Evolutionary conservation across 345 rosid genomes (phyloP).

Genomic region (Cochlearia excelsa): DNA sequence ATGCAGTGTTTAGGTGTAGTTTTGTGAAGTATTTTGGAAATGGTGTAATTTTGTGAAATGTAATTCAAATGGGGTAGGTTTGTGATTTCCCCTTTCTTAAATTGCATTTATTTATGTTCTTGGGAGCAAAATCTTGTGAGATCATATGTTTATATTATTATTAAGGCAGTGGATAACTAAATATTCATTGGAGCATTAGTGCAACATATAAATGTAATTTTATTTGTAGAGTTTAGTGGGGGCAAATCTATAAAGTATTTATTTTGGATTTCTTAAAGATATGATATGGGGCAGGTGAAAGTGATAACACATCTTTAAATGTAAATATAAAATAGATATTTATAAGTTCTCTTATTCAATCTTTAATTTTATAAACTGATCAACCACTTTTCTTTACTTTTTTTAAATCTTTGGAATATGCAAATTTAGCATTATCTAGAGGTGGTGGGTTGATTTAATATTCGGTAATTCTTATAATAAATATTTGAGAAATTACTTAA

Average conservation of each 20-base stretch:
- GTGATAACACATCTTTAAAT: neutral
- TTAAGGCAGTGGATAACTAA: neutral
- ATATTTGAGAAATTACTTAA: too few species aligned
- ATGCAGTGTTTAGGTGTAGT: too few species aligned
- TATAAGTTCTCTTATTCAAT: slow-evolving; percentile 5
- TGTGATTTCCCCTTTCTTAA: too few species aligned
- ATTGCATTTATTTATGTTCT: too few species aligned
- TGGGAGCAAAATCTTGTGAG: too few species aligned
- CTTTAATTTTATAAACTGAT: slow-evolving; percentile 21
- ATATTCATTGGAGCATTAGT: slow-evolving; percentile 15
- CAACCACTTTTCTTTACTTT: neutral
- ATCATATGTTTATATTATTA: too few species aligned
- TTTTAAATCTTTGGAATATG: slow-evolving; percentile 10
- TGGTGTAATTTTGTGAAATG: too few species aligned
- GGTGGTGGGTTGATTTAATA: slow-evolving; percentile 24
- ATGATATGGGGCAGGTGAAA: slow-evolving; percentile 28
- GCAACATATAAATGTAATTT: neutral
- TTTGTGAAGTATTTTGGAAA: too few species aligned
- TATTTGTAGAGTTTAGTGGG: slow-evolving; percentile 1
- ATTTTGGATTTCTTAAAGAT: slow-evolving; percentile 14
- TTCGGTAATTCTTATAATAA: neutral
- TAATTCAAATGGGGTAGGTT: too few species aligned
- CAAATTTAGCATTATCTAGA: slow-evolving; percentile 16
- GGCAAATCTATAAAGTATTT: slow-evolving; percentile 20
- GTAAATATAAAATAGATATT: slow-evolving; percentile 9